Conservation (phyloP, 2,329 filamentous ascomycete species). For the Fusarium hostae region DNA sequence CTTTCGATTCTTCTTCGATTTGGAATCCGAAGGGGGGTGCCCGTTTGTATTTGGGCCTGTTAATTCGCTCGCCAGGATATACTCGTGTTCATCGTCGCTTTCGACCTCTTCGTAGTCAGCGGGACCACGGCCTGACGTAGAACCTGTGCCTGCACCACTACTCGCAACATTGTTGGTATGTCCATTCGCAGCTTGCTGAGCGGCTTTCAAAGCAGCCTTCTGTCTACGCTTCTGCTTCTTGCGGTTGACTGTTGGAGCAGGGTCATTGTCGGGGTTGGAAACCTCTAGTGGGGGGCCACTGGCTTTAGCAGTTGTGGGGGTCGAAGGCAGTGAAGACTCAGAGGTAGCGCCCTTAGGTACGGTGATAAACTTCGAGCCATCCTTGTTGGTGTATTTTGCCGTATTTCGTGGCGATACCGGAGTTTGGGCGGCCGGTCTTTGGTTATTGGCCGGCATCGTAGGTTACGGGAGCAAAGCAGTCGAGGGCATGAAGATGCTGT, state of each 20-base stretch:
- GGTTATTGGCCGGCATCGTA: slow-evolving; percentile 65
- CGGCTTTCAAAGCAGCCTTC: slow-evolving; percentile 81
- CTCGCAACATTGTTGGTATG: slow-evolving; percentile 50
- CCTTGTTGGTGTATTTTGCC: slow-evolving; percentile 74
- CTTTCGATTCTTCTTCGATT: slow-evolving; percentile 72
- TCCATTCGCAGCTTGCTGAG: slow-evolving; percentile 55
- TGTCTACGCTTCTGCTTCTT: slow-evolving; percentile 96
- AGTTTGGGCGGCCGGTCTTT: slow-evolving; percentile 59
- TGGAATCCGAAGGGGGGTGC: slow-evolving; percentile 47
- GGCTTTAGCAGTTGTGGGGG: slow-evolving; percentile 57
- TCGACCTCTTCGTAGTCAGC: slow-evolving; percentile 63
- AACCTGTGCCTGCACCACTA: slow-evolving; percentile 35
- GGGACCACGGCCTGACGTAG: slow-evolving; percentile 38
- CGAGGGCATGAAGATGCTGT: slow-evolving; percentile 54
- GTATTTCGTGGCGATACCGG: slow-evolving; percentile 65
- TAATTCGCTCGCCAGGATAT: slow-evolving; percentile 48
- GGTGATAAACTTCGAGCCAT: slow-evolving; percentile 76
- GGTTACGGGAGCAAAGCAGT: slow-evolving; percentile 49
- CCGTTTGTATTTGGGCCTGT: slow-evolving; percentile 50
- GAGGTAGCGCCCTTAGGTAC: slow-evolving; percentile 66
- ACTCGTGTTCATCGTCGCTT: slow-evolving; percentile 66
- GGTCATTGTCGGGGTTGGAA: slow-evolving; percentile 41
- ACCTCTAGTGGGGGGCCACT: slow-evolving; percentile 47
- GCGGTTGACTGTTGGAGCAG: slow-evolving; percentile 74
- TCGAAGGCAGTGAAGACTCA: slow-evolving; percentile 65